Percentiles rank a stretch among this genome's conserved stretches.
These are phyloP conservation scores for Verticillium nubilum DNA, from an alignment of 2,329 filamentous ascomycete genomes.

Conservation along the genomic window DNA sequence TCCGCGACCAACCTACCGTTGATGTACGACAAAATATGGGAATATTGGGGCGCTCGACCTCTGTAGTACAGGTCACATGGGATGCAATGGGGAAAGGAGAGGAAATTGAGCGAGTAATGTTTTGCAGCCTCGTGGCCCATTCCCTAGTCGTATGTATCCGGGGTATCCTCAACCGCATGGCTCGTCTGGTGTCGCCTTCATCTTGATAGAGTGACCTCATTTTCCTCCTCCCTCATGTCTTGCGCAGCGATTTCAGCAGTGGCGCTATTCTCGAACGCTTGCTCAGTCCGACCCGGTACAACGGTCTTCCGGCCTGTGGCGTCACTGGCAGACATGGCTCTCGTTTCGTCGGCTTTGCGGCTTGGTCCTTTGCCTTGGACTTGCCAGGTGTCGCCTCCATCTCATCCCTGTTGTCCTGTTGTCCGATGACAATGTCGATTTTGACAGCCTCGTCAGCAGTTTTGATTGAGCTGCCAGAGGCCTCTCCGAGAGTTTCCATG, in stretches of 20 bases:
- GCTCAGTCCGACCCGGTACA: slow-evolving; percentile 47
- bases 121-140: not conserved
- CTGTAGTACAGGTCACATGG: not conserved
- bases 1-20: not conserved
- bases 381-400: not conserved
- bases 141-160: not conserved
- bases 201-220: not conserved
- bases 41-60: not conserved
- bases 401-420: not conserved
- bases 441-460: not conserved
- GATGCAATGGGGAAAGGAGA: not conserved
- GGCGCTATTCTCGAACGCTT: slow-evolving; percentile 44
- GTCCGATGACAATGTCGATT: no score
- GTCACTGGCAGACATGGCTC: not conserved
- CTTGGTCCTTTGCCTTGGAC: not conserved
- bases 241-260: slow-evolving; percentile 43
- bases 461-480: not conserved
- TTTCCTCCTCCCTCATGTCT: slow-evolving; percentile 17
- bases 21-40: not conserved
- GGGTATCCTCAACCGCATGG: not conserved
- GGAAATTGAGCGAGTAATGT: not conserved
- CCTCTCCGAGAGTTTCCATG: not conserved
- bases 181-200: not conserved
- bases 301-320: slow-evolving; percentile 26
- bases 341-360: not conserved